A percentile compares a stretch with the other conserved stretches of the same genome.
Conservation (phyloP, 129 eudicot genomes). For the Flaveria robusta region DNA sequence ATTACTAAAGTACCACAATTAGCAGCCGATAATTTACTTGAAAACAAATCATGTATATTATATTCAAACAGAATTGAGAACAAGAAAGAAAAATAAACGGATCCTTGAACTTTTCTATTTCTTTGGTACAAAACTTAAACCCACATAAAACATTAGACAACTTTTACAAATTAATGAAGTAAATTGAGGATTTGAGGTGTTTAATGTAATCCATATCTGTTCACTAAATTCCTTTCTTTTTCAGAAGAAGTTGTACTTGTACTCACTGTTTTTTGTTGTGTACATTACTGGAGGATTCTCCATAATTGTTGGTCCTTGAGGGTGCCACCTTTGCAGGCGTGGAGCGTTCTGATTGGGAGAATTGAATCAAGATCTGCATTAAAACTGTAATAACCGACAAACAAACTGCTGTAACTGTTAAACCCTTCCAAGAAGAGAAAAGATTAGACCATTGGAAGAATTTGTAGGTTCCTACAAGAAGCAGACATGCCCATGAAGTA, state of each 20-base stretch:
- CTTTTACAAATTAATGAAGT: conserved; percentile 25
- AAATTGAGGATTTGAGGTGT: conserved; percentile 16
- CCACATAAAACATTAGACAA: not conserved
- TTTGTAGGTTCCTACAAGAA: conserved; percentile 53
- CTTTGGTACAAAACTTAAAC: conserved; percentile 28
- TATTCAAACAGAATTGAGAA: not conserved
- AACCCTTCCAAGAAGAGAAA: conserved; percentile 86
- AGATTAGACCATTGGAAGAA: conserved; percentile 64
- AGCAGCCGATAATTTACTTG: no score
- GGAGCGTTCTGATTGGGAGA: conserved; percentile 81
- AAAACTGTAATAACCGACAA: conserved; percentile 56
- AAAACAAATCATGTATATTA: no score
- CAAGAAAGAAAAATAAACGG: not conserved
- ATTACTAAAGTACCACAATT: no score
- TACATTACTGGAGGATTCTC: conserved; percentile 15
- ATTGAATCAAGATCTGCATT: conserved; percentile 82
- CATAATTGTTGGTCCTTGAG: conserved; percentile 33
- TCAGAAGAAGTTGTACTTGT: conserved; percentile 1
- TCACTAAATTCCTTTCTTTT: conserved; percentile 8
- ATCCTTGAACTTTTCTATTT: conserved; percentile 30
- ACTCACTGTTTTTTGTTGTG: conserved; percentile 46
- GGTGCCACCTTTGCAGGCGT: conserved; percentile 71
- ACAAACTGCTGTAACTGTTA: conserved; percentile 44
- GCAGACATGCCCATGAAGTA: conserved; percentile 53
- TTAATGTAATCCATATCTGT: conserved; percentile 7